Evolutionary conservation across 2,329 filamentous ascomycete species (phyloP).

Genomic region (Ophiognomonia clavigignenti-juglandacearum): DNA sequence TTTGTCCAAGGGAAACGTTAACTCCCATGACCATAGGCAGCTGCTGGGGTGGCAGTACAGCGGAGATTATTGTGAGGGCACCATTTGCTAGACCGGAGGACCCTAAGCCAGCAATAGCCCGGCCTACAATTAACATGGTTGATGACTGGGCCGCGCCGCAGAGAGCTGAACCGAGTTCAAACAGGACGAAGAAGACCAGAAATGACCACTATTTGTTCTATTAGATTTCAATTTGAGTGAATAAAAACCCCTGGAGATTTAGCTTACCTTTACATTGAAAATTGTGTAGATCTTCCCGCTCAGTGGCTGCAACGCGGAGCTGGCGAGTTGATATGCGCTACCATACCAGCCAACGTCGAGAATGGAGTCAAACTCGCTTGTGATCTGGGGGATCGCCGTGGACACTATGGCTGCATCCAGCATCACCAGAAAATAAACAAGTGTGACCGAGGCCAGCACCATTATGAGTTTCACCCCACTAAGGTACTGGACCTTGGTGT

Average conservation of each 20-base stretch:
- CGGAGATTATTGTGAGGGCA: background rate
- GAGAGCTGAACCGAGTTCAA: constrained; percentile 6
- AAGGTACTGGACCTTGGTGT: no score
- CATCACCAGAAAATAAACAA: no score
- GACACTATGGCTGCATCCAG: no score
- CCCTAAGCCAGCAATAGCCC: constrained; percentile 6
- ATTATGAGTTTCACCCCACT: no score
- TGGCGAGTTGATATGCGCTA: constrained; percentile 24
- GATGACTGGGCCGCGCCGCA: constrained; percentile 8
- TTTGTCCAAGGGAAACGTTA: background rate
- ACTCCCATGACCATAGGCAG: constrained; percentile 1
- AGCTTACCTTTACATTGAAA: constrained; percentile 8
- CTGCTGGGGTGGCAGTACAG: background rate
- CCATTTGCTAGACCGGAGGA: constrained; percentile 1
- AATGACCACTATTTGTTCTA: background rate
- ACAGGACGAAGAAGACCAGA: constrained; percentile 6
- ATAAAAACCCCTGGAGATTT: background rate
- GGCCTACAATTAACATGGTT: constrained; percentile 5
- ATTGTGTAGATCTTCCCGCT: constrained; percentile 13
- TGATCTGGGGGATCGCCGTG: constrained; percentile 35
- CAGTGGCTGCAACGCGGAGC: background rate
- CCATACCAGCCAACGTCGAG: constrained; percentile 43
- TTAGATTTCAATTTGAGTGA: background rate
- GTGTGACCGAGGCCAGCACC: no score
- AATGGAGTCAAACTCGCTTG: constrained; percentile 33